These are phyloP conservation scores for Penicillium arizonense DNA, from an alignment of 495 filamentous ascomycete genomes.

Conservation along the genomic window DNA sequence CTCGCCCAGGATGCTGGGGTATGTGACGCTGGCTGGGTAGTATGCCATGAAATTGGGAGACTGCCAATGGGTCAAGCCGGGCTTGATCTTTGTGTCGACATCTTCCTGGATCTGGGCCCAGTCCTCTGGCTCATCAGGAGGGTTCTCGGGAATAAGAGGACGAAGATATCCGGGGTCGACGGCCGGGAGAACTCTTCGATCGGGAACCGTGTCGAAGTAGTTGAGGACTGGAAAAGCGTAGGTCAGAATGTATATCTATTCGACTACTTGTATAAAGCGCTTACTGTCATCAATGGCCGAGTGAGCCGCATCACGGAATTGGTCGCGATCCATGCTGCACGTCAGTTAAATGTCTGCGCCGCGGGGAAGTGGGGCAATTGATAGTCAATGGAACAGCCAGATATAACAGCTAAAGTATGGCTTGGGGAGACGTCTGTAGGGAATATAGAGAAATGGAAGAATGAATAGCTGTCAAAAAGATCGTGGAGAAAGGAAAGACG, in stretches of 20 bases:
- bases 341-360: neutral
- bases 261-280: neutral
- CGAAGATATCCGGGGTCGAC: constrained; percentile 86
- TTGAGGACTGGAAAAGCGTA: constrained; percentile 58
- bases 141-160: constrained; percentile 69
- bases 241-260: constrained; percentile 1
- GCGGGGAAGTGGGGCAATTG: neutral
- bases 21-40: constrained; percentile 81
- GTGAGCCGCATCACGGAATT: constrained; percentile 79
- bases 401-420: neutral
- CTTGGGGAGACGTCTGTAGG: no score
- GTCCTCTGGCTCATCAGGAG: constrained; percentile 70
- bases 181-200: constrained; percentile 70
- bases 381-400: neutral
- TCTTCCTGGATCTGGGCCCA: constrained; percentile 84
- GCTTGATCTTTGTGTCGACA: constrained; percentile 85
- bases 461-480: no score
- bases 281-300: constrained; percentile 82
- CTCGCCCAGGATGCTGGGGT: constrained; percentile 88
- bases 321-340: constrained; percentile 70
- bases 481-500: neutral
- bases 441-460: neutral
- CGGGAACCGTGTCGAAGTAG: constrained; percentile 76
- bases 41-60: constrained; percentile 96
- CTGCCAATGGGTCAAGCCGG: constrained; percentile 95